A percentile compares a stretch with the other conserved stretches of the same genome.
Evolutionary conservation across 495 filamentous ascomycete species (phyloP).

Genomic region (Podospora pseudopauciseta): DNA sequence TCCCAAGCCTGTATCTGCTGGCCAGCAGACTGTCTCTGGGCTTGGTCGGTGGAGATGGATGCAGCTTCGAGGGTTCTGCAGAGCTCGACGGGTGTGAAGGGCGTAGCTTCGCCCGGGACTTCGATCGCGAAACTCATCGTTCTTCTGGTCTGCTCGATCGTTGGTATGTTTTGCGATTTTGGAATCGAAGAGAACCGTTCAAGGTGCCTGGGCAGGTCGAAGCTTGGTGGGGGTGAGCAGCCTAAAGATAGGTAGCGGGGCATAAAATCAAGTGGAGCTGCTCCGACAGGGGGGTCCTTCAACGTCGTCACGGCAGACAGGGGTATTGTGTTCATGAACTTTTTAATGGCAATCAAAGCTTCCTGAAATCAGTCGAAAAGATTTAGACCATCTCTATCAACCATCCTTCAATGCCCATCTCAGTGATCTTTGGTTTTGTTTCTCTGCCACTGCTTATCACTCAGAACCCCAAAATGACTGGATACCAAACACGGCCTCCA

Average conservation of each 20-base stretch:
- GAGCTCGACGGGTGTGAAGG: conserved; percentile 61
- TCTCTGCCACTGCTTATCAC: background rate
- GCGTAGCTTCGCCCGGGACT: conserved; percentile 50
- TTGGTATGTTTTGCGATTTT: background rate
- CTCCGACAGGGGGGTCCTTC: conserved; percentile 75
- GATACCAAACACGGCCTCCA: background rate
- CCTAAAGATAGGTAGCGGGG: conserved; percentile 1
- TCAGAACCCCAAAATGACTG: background rate
- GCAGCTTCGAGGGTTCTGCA: conserved; percentile 68
- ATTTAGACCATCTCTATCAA: no score
- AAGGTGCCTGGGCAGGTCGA: conserved; percentile 2
- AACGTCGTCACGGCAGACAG: conserved; percentile 57
- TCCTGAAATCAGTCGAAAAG: no score
- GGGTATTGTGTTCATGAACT: background rate
- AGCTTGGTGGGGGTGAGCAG: conserved; percentile 3
- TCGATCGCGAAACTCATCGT: conserved; percentile 55
- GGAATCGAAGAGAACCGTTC: background rate
- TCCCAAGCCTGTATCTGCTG: conserved; percentile 88
- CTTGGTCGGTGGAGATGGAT: conserved; percentile 68
- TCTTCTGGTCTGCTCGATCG: background rate
- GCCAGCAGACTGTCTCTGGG: conserved; percentile 72
- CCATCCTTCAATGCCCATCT: no score
- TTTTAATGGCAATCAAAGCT: no score
- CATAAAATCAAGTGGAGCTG: conserved; percentile 47
- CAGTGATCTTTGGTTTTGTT: background rate